Conservation (phyloP, 2,329 filamentous ascomycete species). For the Diplodia intermedia region DNA sequence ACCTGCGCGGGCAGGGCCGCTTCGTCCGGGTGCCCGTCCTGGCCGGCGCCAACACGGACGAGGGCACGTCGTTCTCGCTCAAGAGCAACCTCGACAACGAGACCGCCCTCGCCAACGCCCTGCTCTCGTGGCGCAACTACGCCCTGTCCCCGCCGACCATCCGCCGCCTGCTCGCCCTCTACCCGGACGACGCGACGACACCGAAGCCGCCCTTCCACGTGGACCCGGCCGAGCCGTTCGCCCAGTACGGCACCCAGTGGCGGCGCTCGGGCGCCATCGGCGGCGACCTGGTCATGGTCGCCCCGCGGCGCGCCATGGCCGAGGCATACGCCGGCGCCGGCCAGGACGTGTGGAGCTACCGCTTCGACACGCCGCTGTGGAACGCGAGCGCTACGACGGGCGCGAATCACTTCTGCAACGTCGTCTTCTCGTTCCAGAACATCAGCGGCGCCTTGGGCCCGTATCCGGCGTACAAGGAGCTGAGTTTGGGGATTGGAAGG, state of each 20-base stretch:
- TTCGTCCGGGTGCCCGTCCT: slow-evolving; percentile 70
- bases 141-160: slow-evolving; percentile 45
- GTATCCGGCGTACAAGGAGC: slow-evolving; percentile 42
- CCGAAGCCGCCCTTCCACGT: slow-evolving; percentile 31
- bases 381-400: slow-evolving; percentile 50
- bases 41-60: slow-evolving; percentile 69
- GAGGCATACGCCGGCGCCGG: slow-evolving; percentile 54
- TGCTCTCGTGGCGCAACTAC: slow-evolving; percentile 45
- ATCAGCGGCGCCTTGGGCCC: slow-evolving; percentile 43
- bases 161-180: slow-evolving; percentile 42
- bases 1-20: slow-evolving; percentile 51
- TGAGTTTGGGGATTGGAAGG: slow-evolving; percentile 49
- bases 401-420: slow-evolving; percentile 58
- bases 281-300: slow-evolving; percentile 61
- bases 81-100: slow-evolving; percentile 60
- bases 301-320: slow-evolving; percentile 57
- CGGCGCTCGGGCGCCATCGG: slow-evolving; percentile 56
- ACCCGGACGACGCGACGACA: slow-evolving; percentile 40
- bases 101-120: slow-evolving; percentile 56
- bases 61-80: slow-evolving; percentile 65
- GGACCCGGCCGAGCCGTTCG: background rate
- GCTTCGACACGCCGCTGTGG: slow-evolving; percentile 60
- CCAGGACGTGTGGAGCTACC: slow-evolving; percentile 61
- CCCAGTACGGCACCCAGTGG: slow-evolving; percentile 49
- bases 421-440: slow-evolving; percentile 52